Evolutionary conservation across 768 basidiomycete species (phyloP).

Genomic region (Dendrothele bispora): DNA sequence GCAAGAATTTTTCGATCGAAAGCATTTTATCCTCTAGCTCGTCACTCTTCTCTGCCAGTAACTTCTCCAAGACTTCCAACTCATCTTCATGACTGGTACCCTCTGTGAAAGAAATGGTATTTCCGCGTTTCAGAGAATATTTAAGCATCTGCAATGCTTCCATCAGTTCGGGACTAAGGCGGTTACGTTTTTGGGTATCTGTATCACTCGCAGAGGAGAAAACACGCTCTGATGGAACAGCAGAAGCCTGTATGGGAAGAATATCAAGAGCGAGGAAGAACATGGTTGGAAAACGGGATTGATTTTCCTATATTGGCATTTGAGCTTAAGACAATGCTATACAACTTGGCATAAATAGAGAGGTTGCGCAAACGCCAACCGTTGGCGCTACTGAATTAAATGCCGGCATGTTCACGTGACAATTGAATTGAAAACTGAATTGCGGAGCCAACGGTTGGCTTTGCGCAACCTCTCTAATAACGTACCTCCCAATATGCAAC

Average conservation of each 20-base stretch:
- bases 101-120: conserved; percentile 4
- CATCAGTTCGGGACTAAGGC: conserved; percentile 3
- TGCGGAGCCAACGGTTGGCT: too few species aligned
- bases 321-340: neutral
- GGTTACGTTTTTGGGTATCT: conserved; percentile 3
- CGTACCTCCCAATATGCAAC: neutral
- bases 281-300: neutral
- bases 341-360: too few species aligned
- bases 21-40: too few species aligned
- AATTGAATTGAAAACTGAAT: too few species aligned
- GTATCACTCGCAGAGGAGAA: conserved; percentile 10
- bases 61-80: neutral
- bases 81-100: conserved; percentile 3
- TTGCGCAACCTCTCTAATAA: too few species aligned
- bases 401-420: too few species aligned
- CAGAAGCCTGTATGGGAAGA: conserved; percentile 10
- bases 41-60: too few species aligned
- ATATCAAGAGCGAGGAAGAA: too few species aligned
- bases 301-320: neutral
- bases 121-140: conserved; percentile 4
- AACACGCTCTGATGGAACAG: conserved; percentile 10
- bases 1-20: too few species aligned
- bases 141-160: conserved; percentile 13
- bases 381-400: too few species aligned
- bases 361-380: too few species aligned